Percentiles rank a stretch among this genome's conserved stretches.
Evolutionary conservation across 345 rosid genomes (phyloP).

Genomic region (Erysimum cheiranthoides): DNA sequence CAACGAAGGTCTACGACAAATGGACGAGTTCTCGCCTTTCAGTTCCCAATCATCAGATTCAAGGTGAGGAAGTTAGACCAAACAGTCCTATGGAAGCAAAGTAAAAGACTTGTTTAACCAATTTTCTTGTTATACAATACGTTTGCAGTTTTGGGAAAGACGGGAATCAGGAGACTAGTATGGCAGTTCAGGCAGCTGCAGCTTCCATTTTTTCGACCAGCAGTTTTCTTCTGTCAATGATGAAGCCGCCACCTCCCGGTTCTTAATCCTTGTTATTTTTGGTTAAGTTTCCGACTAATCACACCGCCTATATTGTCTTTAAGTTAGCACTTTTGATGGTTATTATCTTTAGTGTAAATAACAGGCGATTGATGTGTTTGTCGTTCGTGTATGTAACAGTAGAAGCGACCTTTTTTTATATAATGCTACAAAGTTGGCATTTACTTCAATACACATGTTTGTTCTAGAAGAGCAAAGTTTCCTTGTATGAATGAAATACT

Average conservation of each 20-base stretch:
- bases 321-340: slow-evolving; percentile 29
- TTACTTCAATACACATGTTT: slow-evolving; percentile 6
- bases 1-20: slow-evolving; percentile 74
- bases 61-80: slow-evolving; percentile 52
- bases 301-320: slow-evolving; percentile 12
- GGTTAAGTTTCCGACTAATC: slow-evolving; percentile 1
- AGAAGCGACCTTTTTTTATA: slow-evolving; percentile 23
- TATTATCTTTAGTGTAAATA: slow-evolving; percentile 42
- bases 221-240: slow-evolving; percentile 69
- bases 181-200: slow-evolving; percentile 92
- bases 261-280: slow-evolving; percentile 48
- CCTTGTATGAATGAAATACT: slow-evolving; percentile 10
- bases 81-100: not conserved
- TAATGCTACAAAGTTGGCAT: slow-evolving; percentile 29
- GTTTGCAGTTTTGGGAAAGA: slow-evolving; percentile 56
- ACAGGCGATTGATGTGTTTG: slow-evolving; percentile 31
- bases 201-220: slow-evolving; percentile 96
- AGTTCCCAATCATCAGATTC: slow-evolving; percentile 54
- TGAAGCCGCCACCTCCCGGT: slow-evolving; percentile 59
- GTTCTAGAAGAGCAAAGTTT: not conserved
- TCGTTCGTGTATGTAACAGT: slow-evolving; percentile 40
- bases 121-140: slow-evolving; percentile 10
- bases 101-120: not conserved
- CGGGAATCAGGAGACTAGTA: slow-evolving; percentile 53
- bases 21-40: slow-evolving; percentile 47